These are phyloP conservation scores for Setaria italica DNA, from an alignment of 202 grass and related monocot species.

Conservation along the genomic window DNA sequence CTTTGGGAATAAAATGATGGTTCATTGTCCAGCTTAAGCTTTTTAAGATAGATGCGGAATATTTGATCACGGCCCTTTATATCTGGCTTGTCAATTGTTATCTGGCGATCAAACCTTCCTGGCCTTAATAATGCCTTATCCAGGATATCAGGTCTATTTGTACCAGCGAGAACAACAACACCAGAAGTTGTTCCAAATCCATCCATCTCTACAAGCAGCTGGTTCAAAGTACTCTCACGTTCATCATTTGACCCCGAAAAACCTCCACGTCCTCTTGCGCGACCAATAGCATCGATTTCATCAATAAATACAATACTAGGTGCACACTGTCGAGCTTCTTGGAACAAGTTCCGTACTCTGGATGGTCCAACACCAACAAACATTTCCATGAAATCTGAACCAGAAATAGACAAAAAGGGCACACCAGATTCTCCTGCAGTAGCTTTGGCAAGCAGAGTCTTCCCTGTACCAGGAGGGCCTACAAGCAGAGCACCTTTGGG, in stretches of 20 bases:
- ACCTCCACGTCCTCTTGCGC: slow-evolving; percentile 69
- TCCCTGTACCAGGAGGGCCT: slow-evolving; percentile 81
- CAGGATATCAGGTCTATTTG: slow-evolving; percentile 92
- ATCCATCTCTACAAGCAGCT: slow-evolving; percentile 90
- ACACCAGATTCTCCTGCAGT: slow-evolving; percentile 75
- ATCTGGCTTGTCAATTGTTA: slow-evolving; percentile 96
- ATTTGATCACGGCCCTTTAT: slow-evolving; percentile 97
- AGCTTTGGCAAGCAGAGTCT: slow-evolving; percentile 86
- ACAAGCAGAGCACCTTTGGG: slow-evolving; percentile 87
- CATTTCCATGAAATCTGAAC: slow-evolving; percentile 93
- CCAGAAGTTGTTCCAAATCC: slow-evolving; percentile 76
- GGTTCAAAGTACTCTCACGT: slow-evolving; percentile 82
- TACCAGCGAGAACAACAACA: slow-evolving; percentile 88
- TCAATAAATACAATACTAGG: slow-evolving; percentile 90
- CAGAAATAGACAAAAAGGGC: slow-evolving; percentile 81
- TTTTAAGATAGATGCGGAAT: slow-evolving; percentile 95
- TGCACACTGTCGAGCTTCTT: slow-evolving; percentile 68
- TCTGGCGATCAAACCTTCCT: slow-evolving; percentile 96
- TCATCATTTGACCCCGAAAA: slow-evolving; percentile 76
- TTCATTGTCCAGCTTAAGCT: slow-evolving; percentile 85
- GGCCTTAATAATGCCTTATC: slow-evolving; percentile 95
- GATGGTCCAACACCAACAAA: slow-evolving; percentile 89
- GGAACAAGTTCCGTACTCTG: slow-evolving; percentile 78
- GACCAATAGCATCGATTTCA: slow-evolving; percentile 85
- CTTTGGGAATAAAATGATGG: slow-evolving; percentile 94